Base-by-base conservation (phyloP, 148 eudicot species). In the Camellia granthamiana region DNA sequence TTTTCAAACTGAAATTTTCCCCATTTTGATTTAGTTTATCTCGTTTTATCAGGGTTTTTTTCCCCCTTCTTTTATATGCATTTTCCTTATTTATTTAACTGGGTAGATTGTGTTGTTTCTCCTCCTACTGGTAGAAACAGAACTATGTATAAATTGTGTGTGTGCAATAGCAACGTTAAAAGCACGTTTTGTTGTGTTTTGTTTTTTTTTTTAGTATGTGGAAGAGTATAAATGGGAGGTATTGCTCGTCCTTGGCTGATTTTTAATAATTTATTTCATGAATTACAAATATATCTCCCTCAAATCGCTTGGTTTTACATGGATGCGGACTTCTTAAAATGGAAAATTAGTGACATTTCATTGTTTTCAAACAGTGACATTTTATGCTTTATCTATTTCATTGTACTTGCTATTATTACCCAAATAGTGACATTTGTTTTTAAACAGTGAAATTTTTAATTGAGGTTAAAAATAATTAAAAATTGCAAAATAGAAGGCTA, bases 131-230 rank as follows among this genome's bases (percentile, higher is more conserved):
- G 55, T 64, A 30, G 61, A 64, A 59, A 64, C 41, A 65, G 47
- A 65, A 64, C 56, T 47, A 23, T 38, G 69, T 71, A 77, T 77
- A 77, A 77, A 75, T 64, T 77, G 4, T 64, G 55, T 64, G 55
- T 49, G 79, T 21, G 68, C 46, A 52, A 77, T 5, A 46, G 60
- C 30, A 23, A 49, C 7, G 7, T 64, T 18, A 51, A 46, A 21
- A 64, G 16, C n/a, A 62, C 55, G 58, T n/a, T n/a, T n/a, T n/a
- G n/a, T n/a, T n/a, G n/a, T n/a, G 5, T 47, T 76, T 23, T 23
- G 0, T 23, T 23, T 23, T 23, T 23, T 23, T 23, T 23, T 23
- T 23, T 23, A 23, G 41, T 60, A 44, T 59, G 8, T 9, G 9
- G 30, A 18, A 11, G 51, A 41, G 21, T 74, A 19, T 11, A 21